Base-by-base conservation (phyloP, 768 basidiomycete species). In the Sporobolomyces roseus region DNA sequence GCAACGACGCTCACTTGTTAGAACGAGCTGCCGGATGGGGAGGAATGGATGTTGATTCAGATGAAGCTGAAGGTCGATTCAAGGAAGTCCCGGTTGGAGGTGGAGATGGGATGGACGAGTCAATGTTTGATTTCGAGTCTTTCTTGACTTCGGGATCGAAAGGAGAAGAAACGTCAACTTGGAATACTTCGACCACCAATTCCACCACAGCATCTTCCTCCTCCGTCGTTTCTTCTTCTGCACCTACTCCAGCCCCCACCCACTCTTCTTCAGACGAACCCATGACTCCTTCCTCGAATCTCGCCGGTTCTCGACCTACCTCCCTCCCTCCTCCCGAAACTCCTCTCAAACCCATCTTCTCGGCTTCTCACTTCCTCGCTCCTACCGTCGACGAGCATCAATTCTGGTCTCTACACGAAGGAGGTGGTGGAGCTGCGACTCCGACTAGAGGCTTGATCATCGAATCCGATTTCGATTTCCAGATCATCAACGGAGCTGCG, bases 31-130 rank as follows among this genome's bases (percentile, higher is more conserved):
- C 58, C 3, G 41, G 30, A 21, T 43, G 27, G 41, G 25, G 38
- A 7, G 27, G 32, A 17, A 60, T 60, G 58, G 58, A 60, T 19
- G 58, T 60, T 45, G 58, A 60, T 30, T 33, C 58, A 25, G 58
- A 60, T 29, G 45, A 33, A 10, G 9, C 25, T 9, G 58, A 60
- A 9, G 9, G 30, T 13, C 9, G 27, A 8, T 29, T 12, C 10
- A 46, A 23, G 45, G 45, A 46, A 6, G 45, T 21, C 10, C 21
- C 45, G 38, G 17, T 17, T 41, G 38, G 38, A 41, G 38, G 38
- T 41, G 9, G n/a, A n/a, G n/a, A n/a, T n/a, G n/a, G n/a, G 38
- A 41, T 17, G 38, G 17, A 17, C 38, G 38, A 30, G 6, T 13
- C 30, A 10, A 32, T 12, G 6, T 60, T 60, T 23, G 58, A 60